phyloP scores from a whole-genome alignment of 768 basidiomycete species.

The Lactifluus piperatus region DNA sequence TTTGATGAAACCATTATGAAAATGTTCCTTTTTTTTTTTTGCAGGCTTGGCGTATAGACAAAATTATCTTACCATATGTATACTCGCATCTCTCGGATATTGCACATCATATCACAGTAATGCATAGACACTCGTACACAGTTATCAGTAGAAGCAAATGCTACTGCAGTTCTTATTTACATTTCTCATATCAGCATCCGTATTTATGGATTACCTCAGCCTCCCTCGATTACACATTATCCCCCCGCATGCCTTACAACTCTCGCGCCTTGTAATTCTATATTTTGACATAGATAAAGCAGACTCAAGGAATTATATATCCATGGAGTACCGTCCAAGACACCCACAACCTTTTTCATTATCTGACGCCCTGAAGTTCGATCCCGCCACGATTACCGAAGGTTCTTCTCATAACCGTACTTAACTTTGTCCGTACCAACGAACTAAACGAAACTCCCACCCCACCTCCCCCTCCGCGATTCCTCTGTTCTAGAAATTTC shows the following conservation, averaged over 20 bases:
- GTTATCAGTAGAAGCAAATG: neutral
- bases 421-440: neutral
- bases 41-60: conserved; percentile 13
- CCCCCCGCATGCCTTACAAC: too few species aligned
- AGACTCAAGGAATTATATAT: neutral
- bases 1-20: neutral
- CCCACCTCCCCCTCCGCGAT: too few species aligned
- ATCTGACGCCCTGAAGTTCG: conserved; percentile 51
- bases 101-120: neutral
- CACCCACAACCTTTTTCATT: conserved; percentile 72
- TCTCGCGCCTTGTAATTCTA: neutral
- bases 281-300: neutral
- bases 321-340: conserved; percentile 60
- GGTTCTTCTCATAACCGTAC: conserved; percentile 44
- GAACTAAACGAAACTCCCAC: neutral
- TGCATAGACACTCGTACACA: conserved; percentile 1
- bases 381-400: conserved; percentile 60
- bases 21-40: neutral
- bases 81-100: conserved; percentile 3
- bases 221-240: neutral
- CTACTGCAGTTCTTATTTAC: neutral
- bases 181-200: neutral
- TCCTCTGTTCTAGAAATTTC: conserved; percentile 50
- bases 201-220: neutral
- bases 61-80: conserved; percentile 6